These are phyloP conservation scores for Backusella tuberculispora DNA, from an alignment of 192 early-diverging fungal species.

Conservation along the genomic window DNA sequence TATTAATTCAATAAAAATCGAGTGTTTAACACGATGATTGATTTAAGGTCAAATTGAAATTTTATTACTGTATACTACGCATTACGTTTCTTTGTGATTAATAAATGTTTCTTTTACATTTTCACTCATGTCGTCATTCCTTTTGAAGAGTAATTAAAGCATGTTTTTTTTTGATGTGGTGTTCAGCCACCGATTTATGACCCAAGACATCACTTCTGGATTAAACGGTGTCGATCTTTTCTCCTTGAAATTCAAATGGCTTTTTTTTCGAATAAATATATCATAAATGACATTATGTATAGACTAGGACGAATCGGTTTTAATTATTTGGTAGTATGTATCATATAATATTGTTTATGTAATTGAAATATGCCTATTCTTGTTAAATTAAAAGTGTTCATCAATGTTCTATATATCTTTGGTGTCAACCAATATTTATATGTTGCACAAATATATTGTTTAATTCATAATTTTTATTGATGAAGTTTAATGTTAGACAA, in stretches of 20 bases:
- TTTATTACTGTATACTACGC: not conserved
- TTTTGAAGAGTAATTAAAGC: conserved; percentile 6
- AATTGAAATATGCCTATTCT: not conserved
- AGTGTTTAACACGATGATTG: not conserved
- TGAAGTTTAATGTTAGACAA: conserved; percentile 10
- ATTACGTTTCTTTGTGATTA: not conserved
- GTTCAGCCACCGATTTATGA: not conserved
- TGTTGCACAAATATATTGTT: conserved; percentile 7
- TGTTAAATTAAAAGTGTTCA: conserved; percentile 1
- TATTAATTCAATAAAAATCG: not conserved
- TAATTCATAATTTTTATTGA: conserved; percentile 13
- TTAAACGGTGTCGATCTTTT: conserved; percentile 2
- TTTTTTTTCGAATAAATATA: not conserved
- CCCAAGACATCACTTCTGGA: not conserved
- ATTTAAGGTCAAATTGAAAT: not conserved
- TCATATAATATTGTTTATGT: not conserved
- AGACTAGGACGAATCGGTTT: too few relatives aligned
- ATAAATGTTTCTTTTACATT: not conserved
- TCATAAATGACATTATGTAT: too few relatives aligned
- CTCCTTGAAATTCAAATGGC: not conserved
- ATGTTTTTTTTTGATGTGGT: not conserved
- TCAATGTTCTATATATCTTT: not conserved
- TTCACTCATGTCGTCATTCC: conserved; percentile 2
- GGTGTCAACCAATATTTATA: not conserved
- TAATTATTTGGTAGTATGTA: too few relatives aligned